Evolutionary conservation across 2,329 filamentous ascomycete species (phyloP).

Genomic region (Sporothrix humicola): DNA sequence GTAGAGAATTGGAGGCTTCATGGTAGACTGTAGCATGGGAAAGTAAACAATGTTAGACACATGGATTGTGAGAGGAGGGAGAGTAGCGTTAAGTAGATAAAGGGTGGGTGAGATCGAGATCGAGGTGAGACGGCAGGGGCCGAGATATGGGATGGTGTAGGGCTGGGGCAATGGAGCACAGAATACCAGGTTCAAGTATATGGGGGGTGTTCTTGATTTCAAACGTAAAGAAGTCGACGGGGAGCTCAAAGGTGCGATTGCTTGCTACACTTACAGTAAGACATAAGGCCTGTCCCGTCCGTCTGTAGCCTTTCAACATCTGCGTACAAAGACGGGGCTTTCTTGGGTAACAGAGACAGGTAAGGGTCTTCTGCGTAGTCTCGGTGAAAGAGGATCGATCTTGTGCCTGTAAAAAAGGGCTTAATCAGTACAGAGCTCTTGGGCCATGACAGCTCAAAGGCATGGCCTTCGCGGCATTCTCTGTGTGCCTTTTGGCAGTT

Average conservation of each 20-base stretch:
- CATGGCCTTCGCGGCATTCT: slow-evolving; percentile 28
- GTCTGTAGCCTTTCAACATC: slow-evolving; percentile 24
- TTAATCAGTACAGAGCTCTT: neutral
- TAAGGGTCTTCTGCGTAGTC: neutral
- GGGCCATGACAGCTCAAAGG: slow-evolving; percentile 35
- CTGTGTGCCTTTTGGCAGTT: slow-evolving; percentile 33
- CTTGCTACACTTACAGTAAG: slow-evolving; percentile 29
- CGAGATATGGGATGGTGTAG: neutral
- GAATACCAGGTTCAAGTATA: no score
- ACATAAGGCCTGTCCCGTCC: slow-evolving; percentile 23
- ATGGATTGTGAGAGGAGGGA: neutral
- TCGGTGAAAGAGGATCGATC: slow-evolving; percentile 18
- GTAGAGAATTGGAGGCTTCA: slow-evolving; percentile 32
- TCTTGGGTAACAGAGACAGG: neutral
- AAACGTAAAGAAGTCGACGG: neutral
- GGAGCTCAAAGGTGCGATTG: neutral
- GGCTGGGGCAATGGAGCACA: no score
- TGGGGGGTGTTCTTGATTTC: neutral
- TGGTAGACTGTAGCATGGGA: slow-evolving; percentile 30
- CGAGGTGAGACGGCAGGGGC: neutral
- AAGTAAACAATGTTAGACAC: neutral
- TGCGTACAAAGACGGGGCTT: slow-evolving; percentile 23
- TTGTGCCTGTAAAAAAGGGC: neutral
- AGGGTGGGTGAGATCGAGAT: no score
- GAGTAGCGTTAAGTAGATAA: neutral